phyloP scores from a whole-genome alignment of 371 early-diverging fungal genomes.

The Phascolomyces articulosus region DNA sequence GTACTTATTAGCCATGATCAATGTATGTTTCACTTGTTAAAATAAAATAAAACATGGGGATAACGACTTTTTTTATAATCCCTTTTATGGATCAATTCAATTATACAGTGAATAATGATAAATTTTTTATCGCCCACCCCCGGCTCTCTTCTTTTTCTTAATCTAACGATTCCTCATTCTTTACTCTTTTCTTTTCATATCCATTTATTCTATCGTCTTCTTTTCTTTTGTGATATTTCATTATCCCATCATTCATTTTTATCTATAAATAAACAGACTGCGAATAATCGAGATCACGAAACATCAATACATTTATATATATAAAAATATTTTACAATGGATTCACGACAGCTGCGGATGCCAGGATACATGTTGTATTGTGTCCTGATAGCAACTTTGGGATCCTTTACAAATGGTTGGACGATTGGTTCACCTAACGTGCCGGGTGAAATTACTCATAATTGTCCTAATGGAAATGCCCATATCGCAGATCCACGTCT shows the following conservation, averaged over 20 bases:
- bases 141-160: no score
- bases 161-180: no score
- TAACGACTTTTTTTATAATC: not conserved
- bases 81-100: not conserved
- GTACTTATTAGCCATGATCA: conserved; percentile 57
- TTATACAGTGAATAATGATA: no score
- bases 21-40: conserved; percentile 23
- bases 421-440: conserved; percentile 53
- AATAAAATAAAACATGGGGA: not conserved
- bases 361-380: conserved; percentile 48
- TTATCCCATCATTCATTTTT: no score
- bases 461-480: conserved; percentile 32
- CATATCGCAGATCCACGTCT: conserved; percentile 20
- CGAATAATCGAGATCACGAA: no score
- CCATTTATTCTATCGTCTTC: not conserved
- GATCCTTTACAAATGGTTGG: conserved; percentile 46
- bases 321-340: no score
- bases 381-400: conserved; percentile 36
- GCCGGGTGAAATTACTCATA: conserved; percentile 36
- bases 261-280: no score
- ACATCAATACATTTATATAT: no score
- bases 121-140: no score
- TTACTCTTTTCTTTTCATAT: not conserved
- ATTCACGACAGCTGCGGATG: conserved; percentile 39
- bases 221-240: not conserved